A percentile compares a stretch with the other conserved stretches of the same genome.
These are phyloP conservation scores for Ogataea hybrid DNA, from an alignment of 1,139 yeast species.

Conservation along the genomic window DNA sequence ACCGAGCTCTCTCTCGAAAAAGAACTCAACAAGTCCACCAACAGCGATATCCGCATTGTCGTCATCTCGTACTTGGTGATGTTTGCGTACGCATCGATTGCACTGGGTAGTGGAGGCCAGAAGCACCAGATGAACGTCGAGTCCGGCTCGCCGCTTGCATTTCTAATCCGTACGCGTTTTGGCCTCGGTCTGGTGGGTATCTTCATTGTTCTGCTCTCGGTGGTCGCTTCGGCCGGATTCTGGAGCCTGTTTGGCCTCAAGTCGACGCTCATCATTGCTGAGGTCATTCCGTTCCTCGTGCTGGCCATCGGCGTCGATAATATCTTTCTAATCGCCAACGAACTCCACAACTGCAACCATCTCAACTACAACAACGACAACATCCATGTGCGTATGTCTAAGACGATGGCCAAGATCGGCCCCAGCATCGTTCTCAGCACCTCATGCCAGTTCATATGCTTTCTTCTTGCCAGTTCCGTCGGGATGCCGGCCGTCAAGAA, in stretches of 20 bases:
- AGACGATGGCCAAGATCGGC: slow-evolving; percentile 70
- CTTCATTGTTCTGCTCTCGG: slow-evolving; percentile 74
- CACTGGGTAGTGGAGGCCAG: slow-evolving; percentile 58
- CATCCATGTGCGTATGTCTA: slow-evolving; percentile 53
- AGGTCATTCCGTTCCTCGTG: slow-evolving; percentile 92
- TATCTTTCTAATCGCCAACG: slow-evolving; percentile 81
- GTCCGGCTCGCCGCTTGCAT: slow-evolving; percentile 26
- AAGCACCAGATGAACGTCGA: neutral
- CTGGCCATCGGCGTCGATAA: slow-evolving; percentile 96
- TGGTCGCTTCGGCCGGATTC: slow-evolving; percentile 78
- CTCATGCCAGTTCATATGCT: slow-evolving; percentile 71
- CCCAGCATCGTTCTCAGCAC: slow-evolving; percentile 86
- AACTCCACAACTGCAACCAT: slow-evolving; percentile 52
- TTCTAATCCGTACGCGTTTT: slow-evolving; percentile 61
- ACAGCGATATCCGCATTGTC: slow-evolving; percentile 73
- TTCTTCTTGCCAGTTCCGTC: slow-evolving; percentile 74
- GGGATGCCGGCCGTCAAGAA: slow-evolving; percentile 95
- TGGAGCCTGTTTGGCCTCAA: slow-evolving; percentile 72
- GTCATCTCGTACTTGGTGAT: slow-evolving; percentile 76
- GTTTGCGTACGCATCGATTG: slow-evolving; percentile 86
- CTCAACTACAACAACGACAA: slow-evolving; percentile 43
- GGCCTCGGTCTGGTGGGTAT: slow-evolving; percentile 82
- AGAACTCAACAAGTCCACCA: slow-evolving; percentile 78
- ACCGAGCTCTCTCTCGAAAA: slow-evolving; percentile 83
- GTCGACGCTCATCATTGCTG: slow-evolving; percentile 90